Percentiles rank a stretch among this genome's conserved stretches.
Conservation (phyloP, 495 filamentous ascomycete genomes). For the Aspergillus asperescens region DNA sequence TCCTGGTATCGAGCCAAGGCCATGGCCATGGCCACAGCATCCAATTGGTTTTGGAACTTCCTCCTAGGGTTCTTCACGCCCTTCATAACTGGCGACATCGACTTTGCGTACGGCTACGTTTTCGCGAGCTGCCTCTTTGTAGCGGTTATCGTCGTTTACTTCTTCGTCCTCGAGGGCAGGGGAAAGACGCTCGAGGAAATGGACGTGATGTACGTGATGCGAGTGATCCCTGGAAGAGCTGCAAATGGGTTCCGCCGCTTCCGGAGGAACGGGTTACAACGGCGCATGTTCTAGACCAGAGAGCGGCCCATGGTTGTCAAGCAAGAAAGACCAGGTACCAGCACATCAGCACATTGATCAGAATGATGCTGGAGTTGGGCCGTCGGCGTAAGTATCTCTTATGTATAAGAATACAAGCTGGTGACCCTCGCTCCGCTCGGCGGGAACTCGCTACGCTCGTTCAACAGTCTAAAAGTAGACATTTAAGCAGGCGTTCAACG, state of each 20-base stretch:
- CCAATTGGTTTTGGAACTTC: conserved; percentile 88
- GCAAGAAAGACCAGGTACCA: conserved; percentile 13
- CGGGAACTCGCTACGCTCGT: too few relatives aligned
- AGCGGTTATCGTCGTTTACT: conserved; percentile 58
- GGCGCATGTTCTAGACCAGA: conserved; percentile 27
- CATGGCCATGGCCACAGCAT: conserved; percentile 69
- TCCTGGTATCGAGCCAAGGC: conserved; percentile 64
- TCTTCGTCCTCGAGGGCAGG: conserved; percentile 65
- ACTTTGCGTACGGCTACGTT: conserved; percentile 71
- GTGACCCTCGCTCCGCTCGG: too few relatives aligned
- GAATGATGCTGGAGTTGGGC: conserved; percentile 15
- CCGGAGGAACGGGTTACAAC: conserved; percentile 32
- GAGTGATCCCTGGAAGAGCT: neutral
- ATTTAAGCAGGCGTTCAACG: too few relatives aligned
- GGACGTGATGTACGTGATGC: conserved; percentile 73
- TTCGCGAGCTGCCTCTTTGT: conserved; percentile 66
- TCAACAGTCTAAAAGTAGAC: too few relatives aligned
- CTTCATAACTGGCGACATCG: conserved; percentile 62
- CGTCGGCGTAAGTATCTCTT: conserved; percentile 9
- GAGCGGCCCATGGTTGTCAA: conserved; percentile 17
- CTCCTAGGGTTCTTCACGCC: conserved; percentile 66
- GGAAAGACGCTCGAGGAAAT: conserved; percentile 67
- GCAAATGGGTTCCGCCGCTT: conserved; percentile 27
- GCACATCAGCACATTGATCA: conserved; percentile 26
- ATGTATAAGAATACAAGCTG: too few relatives aligned